These are phyloP conservation scores for Pleurotus platypus DNA, from an alignment of 768 basidiomycete genomes.

Conservation along the genomic window DNA sequence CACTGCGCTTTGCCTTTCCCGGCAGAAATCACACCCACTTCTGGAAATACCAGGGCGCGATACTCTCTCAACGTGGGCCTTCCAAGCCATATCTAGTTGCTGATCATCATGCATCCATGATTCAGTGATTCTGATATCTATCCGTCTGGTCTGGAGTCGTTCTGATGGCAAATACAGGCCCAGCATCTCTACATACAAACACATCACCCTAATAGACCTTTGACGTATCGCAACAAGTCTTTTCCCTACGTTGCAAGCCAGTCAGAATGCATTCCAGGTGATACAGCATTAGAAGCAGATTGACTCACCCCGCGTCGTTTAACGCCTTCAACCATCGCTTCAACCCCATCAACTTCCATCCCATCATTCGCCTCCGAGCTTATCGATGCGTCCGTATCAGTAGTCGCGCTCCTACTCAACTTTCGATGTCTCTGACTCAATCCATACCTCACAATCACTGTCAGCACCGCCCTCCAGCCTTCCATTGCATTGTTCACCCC, in stretches of 20 bases:
- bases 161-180: not conserved
- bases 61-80: no score
- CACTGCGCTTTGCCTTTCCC: not conserved
- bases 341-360: conserved; percentile 47
- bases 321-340: conserved; percentile 74
- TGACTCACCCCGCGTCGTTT: conserved; percentile 68
- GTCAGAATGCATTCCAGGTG: not conserved
- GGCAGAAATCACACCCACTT: not conserved
- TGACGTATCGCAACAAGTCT: conserved; percentile 72
- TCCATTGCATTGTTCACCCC: conserved; percentile 36
- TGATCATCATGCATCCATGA: no score
- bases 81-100: no score
- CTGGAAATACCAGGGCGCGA: no score
- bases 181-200: not conserved
- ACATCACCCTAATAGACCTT: conserved; percentile 53
- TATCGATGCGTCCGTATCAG: not conserved
- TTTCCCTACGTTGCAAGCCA: conserved; percentile 44
- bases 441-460: conserved; percentile 63
- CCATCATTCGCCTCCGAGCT: not conserved
- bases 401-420: conserved; percentile 19
- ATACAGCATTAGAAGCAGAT: conserved; percentile 20
- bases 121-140: not conserved
- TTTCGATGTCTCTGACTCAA: conserved; percentile 51
- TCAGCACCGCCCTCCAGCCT: conserved; percentile 80
- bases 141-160: not conserved